These are phyloP conservation scores for Lotus japonicus DNA, from an alignment of 306 rosid genomes.

Conservation along the genomic window DNA sequence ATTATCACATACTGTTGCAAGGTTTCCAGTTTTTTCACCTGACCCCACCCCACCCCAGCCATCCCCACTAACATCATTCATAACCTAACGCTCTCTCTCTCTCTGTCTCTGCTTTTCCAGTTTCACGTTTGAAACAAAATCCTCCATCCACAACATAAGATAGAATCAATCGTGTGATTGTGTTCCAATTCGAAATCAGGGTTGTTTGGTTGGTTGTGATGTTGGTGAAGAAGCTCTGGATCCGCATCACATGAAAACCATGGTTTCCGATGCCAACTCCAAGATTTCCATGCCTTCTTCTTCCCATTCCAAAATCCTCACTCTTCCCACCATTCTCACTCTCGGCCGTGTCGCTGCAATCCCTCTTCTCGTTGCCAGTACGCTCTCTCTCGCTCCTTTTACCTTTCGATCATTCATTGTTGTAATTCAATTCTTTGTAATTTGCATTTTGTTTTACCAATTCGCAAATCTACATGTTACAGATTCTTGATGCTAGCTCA, in stretches of 20 bases:
- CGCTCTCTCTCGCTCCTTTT: too few relatives aligned
- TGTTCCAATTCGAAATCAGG: not conserved
- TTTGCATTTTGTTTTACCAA: too few relatives aligned
- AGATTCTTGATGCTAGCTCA: not conserved
- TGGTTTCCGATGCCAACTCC: constrained; percentile 59
- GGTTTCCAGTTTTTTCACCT: too few relatives aligned
- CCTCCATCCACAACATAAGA: too few relatives aligned
- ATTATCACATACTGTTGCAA: too few relatives aligned
- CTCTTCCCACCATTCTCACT: constrained; percentile 83
- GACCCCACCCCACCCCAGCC: too few relatives aligned
- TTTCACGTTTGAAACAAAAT: too few relatives aligned
- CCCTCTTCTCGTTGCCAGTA: constrained; percentile 70
- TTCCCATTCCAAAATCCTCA: constrained; percentile 54
- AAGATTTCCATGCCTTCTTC: constrained; percentile 33
- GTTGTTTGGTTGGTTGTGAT: constrained; percentile 10
- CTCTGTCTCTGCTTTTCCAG: too few relatives aligned
- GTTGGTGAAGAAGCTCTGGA: constrained; percentile 24
- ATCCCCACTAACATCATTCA: too few relatives aligned
- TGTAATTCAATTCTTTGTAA: not conserved
- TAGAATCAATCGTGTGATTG: not conserved
- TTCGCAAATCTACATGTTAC: too few relatives aligned
- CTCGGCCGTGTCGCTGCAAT: constrained; percentile 88
- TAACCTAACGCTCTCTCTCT: too few relatives aligned
- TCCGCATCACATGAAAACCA: constrained; percentile 33
- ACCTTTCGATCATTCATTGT: not conserved